Conservation (phyloP, 495 filamentous ascomycete genomes). For the Talaromyces thailandensis region DNA sequence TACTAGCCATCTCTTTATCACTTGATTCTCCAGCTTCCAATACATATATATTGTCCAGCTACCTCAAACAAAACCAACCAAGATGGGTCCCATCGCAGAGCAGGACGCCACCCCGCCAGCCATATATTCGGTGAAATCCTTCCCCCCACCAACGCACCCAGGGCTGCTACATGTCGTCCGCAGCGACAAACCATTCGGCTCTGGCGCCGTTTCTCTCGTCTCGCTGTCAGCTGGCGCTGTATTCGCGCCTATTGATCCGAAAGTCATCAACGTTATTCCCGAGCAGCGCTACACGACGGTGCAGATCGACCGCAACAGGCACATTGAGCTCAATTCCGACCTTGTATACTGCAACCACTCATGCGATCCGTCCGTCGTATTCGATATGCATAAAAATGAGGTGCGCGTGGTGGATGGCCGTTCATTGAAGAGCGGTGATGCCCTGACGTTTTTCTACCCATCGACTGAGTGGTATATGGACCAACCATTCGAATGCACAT, state of each 20-base stretch:
- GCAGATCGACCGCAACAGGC: slow-evolving; percentile 40
- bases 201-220: slow-evolving; percentile 45
- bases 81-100: neutral
- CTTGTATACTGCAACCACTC: slow-evolving; percentile 56
- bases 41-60: neutral
- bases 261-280: slow-evolving; percentile 27
- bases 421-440: slow-evolving; percentile 38
- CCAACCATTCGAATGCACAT: slow-evolving; percentile 52
- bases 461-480: slow-evolving; percentile 57
- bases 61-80: neutral
- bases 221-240: slow-evolving; percentile 42
- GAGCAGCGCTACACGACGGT: slow-evolving; percentile 50
- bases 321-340: slow-evolving; percentile 55
- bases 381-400: slow-evolving; percentile 44
- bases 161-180: neutral
- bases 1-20: no score
- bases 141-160: neutral
- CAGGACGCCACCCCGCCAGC: neutral
- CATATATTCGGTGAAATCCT: neutral
- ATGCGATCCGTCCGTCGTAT: slow-evolving; percentile 50
- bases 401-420: slow-evolving; percentile 40
- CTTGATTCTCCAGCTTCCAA: neutral
- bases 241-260: slow-evolving; percentile 24
- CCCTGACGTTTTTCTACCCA: slow-evolving; percentile 61
- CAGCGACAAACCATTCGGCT: slow-evolving; percentile 7